Conservation (phyloP, 805 yeast genomes). For the Yamadazyma nakazawae region DNA sequence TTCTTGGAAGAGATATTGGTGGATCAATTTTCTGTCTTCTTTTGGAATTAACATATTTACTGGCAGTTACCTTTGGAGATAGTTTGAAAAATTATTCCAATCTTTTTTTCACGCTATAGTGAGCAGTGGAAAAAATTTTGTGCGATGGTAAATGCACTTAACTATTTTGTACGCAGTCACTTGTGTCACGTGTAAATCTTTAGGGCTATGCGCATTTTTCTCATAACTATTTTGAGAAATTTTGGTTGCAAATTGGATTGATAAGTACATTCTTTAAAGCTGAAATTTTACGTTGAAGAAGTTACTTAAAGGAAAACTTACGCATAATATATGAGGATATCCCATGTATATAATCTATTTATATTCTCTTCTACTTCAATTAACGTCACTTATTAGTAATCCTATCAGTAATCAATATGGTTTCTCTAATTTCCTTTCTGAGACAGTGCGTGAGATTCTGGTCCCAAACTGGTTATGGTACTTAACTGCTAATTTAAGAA, state of each 20-base stretch:
- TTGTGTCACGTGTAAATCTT: neutral
- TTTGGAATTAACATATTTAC: conserved; percentile 93
- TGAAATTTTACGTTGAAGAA: too few relatives aligned
- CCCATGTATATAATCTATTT: too few relatives aligned
- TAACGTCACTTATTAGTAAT: neutral
- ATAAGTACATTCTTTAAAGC: neutral
- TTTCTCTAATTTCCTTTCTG: too few relatives aligned
- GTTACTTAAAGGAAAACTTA: neutral
- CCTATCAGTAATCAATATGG: neutral
- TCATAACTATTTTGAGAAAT: neutral
- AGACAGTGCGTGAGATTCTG: neutral
- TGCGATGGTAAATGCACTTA: conserved; percentile 4
- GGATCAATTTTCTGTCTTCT: conserved; percentile 99
- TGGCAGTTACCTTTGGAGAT: conserved; percentile 6
- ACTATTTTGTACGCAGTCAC: conserved; percentile 2
- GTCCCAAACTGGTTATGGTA: neutral
- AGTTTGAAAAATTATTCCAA: conserved; percentile 12
- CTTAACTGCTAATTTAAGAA: neutral
- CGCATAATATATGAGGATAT: too few relatives aligned
- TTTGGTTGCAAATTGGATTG: conserved; percentile 1
- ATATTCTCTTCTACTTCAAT: too few relatives aligned
- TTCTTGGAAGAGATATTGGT: conserved; percentile 98
- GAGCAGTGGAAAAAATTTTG: conserved; percentile 10
- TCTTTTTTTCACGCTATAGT: conserved; percentile 9
- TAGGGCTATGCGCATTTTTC: conserved; percentile 5